Conservation (phyloP, 1,284 basidiomycete species). For the Phenoliferia sp. region DNA sequence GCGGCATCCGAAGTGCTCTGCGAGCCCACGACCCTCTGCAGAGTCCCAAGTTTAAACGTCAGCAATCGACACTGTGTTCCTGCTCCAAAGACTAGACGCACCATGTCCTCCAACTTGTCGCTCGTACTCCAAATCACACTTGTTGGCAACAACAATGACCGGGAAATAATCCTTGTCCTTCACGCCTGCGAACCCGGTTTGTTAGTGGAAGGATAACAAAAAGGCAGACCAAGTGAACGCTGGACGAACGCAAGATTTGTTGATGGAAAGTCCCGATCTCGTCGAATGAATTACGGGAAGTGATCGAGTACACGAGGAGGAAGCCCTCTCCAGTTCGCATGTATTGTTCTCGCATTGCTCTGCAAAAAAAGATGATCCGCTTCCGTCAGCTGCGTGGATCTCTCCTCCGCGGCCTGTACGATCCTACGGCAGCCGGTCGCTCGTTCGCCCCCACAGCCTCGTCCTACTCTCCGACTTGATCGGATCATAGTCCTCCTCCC, state of each 20-base stretch:
- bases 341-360: constrained; percentile 96
- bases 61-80: background rate
- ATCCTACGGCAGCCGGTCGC: too few relatives aligned
- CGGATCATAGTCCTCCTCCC: too few relatives aligned
- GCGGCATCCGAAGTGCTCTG: constrained; percentile 92
- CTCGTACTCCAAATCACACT: constrained; percentile 97
- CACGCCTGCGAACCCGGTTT: constrained; percentile 47
- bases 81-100: constrained; percentile 44
- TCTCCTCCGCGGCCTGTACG: too few relatives aligned
- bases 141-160: constrained; percentile 96
- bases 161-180: constrained; percentile 99
- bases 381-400: background rate
- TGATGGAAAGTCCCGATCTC: constrained; percentile 95
- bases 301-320: constrained; percentile 97
- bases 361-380: constrained; percentile 45
- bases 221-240: background rate
- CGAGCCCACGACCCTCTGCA: constrained; percentile 94
- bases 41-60: background rate
- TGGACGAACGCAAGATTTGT: constrained; percentile 74
- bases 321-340: constrained; percentile 98
- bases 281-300: constrained; percentile 94
- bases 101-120: constrained; percentile 95
- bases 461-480: too few relatives aligned
- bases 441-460: too few relatives aligned
- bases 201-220: background rate